Evolutionary conservation across 176 grass and related monocot species (phyloP), one percentile per base, ranked within the genome.

Genomic region (Aegilops speltoides): DNA sequence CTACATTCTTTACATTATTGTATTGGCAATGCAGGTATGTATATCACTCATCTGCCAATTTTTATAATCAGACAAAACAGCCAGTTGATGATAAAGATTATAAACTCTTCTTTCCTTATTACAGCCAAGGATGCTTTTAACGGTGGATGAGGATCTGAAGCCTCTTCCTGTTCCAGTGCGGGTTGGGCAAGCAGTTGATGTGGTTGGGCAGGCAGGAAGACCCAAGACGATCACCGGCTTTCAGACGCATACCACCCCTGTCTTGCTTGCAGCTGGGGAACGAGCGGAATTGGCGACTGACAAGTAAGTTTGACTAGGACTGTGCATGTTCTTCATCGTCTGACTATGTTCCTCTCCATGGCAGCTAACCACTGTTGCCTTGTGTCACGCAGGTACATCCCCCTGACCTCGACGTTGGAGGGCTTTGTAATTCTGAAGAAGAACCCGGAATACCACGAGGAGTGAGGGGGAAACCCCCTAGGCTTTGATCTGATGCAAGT

Each of bases 181-280:
- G 23, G 94, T 99, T 91, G 97, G 97, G 54, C 97, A 99, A 90
- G 94, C 97, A 43, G 94, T 99, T 56, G 97, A 99, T 73, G 97
- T 99, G 17, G 97, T 99, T 43, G 97, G 97, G 69, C 97, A 99
- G 82, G 97, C 97, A 7, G 97, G 97, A 87, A 88, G 97, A n/a
- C 97, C 97, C 3, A 99, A 99, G 80, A 96, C 97, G 6, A 99
- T 99, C 20, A 99, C 97, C 7, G 97, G 97, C 16, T 99, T 99
- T 26, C 97, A 99, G 86, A 99, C 97, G 84, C 97, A 99, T 85
- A 94, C 97, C 1, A 99, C 97, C 2, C 97, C 97, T 7, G 92
- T 99, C 26, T 91, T 99, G 85, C 94, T 99, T 62, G 97, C 97
- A 12, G 94, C 97, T 4, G 97, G 97, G 8, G 97, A 99, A 66